phyloP scores from a whole-genome alignment of 106 monocot species.

The Platanthera guangdongensis region DNA sequence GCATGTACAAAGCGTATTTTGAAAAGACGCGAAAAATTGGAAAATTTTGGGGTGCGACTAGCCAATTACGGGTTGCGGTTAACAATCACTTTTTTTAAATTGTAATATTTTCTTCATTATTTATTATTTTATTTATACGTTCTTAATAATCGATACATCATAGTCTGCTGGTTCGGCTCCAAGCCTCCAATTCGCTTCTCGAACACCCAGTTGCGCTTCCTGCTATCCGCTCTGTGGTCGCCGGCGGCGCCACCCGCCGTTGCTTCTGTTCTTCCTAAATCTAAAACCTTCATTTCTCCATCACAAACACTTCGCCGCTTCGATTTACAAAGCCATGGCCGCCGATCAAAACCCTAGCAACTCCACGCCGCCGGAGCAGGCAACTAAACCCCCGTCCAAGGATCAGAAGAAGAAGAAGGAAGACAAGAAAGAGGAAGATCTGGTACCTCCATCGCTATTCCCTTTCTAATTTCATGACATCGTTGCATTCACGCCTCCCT shows the following conservation, averaged over 20 bases:
- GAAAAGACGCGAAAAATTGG: too few species aligned
- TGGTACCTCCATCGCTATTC: constrained; percentile 31
- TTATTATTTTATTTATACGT: too few species aligned
- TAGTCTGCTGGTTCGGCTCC: too few species aligned
- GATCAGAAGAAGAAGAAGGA: constrained; percentile 82
- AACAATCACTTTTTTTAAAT: too few species aligned
- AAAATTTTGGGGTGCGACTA: too few species aligned
- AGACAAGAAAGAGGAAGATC: constrained; percentile 96
- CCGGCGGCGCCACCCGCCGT: not conserved
- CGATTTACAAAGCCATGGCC: constrained; percentile 38
- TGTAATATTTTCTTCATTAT: too few species aligned
- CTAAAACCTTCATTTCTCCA: not conserved
- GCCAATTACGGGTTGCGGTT: too few species aligned
- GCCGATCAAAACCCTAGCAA: constrained; percentile 48
- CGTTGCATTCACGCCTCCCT: not conserved
- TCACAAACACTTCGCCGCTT: not conserved
- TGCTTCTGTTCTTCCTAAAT: not conserved
- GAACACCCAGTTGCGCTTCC: too few species aligned
- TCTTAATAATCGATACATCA: too few species aligned
- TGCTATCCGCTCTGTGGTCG: not conserved
- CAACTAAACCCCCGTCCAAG: constrained; percentile 25
- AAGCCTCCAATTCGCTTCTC: too few species aligned
- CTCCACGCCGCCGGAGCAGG: constrained; percentile 21
- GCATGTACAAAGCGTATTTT: too few species aligned
- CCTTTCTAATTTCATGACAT: not conserved